Conservation (phyloP, 2,329 filamentous ascomycete genomes). For the Penicillium capsulatum region DNA sequence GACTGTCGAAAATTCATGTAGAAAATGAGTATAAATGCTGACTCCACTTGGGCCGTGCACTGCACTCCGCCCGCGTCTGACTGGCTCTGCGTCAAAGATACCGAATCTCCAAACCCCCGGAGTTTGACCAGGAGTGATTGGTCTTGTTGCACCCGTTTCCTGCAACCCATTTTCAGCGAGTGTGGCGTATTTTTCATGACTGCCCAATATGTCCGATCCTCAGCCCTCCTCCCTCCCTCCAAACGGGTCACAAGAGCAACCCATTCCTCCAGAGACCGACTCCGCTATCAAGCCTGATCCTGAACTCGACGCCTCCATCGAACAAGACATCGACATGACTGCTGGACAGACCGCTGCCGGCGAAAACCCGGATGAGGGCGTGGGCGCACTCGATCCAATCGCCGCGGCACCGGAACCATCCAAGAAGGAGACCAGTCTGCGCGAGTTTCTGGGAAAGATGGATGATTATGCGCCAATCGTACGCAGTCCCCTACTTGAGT, state of each 20-base stretch:
- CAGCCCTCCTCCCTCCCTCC: constrained; percentile 20
- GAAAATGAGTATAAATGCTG: too few relatives aligned
- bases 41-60: constrained; percentile 13
- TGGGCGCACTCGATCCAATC: constrained; percentile 41
- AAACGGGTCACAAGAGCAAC: constrained; percentile 24
- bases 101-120: constrained; percentile 11
- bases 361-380: constrained; percentile 7
- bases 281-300: constrained; percentile 21
- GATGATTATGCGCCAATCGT: constrained; percentile 98
- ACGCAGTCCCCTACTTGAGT: constrained; percentile 37
- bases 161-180: constrained; percentile 16
- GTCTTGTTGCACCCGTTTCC: constrained; percentile 15
- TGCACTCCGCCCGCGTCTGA: constrained; percentile 13
- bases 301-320: constrained; percentile 34
- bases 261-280: constrained; percentile 23
- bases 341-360: constrained; percentile 15
- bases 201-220: constrained; percentile 35
- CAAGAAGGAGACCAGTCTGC: constrained; percentile 86
- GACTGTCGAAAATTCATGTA: neutral
- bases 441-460: constrained; percentile 93
- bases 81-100: constrained; percentile 15
- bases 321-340: constrained; percentile 38
- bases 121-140: constrained; percentile 12
- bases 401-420: constrained; percentile 55
- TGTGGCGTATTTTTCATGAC: constrained; percentile 11